A percentile compares a stretch with the other conserved stretches of the same genome.
Conservation (phyloP, 495 filamentous ascomycete genomes). For the Pyrenula massariospora region DNA sequence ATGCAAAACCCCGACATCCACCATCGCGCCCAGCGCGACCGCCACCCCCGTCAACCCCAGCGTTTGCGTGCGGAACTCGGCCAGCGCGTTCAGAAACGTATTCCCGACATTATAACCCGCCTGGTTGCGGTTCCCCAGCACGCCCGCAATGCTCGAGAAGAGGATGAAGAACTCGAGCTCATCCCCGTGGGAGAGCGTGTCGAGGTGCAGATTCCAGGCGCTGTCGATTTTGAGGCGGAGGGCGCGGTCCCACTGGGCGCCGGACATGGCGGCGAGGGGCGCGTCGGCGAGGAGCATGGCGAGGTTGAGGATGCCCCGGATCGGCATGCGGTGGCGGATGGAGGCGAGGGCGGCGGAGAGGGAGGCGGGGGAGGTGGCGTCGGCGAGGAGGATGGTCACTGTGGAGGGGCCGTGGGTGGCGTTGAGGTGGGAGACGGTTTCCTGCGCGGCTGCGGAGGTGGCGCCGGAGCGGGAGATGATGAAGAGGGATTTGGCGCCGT, state of each 20-base stretch:
- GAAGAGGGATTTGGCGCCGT: constrained; percentile 33
- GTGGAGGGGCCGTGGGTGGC: neutral
- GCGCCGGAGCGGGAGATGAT: constrained; percentile 38
- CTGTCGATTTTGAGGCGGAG: neutral
- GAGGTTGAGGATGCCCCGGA: constrained; percentile 9
- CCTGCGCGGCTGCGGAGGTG: constrained; percentile 8
- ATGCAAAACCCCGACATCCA: constrained; percentile 7
- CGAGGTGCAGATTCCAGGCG: constrained; percentile 16
- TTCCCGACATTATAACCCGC: constrained; percentile 49
- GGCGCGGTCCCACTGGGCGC: neutral
- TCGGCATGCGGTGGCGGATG: constrained; percentile 1
- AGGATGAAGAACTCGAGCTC: constrained; percentile 49
- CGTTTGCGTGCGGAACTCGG: constrained; percentile 2
- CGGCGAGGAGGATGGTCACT: constrained; percentile 10
- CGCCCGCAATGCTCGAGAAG: constrained; percentile 42
- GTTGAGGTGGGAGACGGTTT: constrained; percentile 7
- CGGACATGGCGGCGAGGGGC: neutral
- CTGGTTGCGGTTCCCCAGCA: constrained; percentile 42
- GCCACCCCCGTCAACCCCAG: constrained; percentile 3
- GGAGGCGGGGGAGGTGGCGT: constrained; percentile 12
- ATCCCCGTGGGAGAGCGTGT: constrained; percentile 3
- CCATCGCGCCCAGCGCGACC: constrained; percentile 9
- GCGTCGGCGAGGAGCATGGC: constrained; percentile 9
- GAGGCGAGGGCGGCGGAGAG: constrained; percentile 2
- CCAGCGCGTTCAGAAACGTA: constrained; percentile 26